Percentiles rank a stretch among this genome's conserved stretches.
These are phyloP conservation scores for Globisporangium paroecandrum DNA, from an alignment of 352 stramenopile species.

Conservation along the genomic window DNA sequence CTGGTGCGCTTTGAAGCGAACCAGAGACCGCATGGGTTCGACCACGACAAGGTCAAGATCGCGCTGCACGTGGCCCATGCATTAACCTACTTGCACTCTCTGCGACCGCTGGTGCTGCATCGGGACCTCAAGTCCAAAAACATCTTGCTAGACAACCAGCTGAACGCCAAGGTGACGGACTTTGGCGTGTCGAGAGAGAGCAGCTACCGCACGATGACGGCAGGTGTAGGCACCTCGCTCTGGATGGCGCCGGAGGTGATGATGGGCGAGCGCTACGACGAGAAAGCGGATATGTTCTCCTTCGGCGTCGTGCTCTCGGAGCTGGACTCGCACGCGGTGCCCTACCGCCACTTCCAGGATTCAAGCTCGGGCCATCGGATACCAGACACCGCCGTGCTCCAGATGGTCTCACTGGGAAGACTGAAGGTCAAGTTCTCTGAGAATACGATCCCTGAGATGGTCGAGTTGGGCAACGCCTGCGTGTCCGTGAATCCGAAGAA, in stretches of 20 bases:
- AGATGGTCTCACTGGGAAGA: neutral
- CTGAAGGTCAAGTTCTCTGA: neutral
- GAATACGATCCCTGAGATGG: neutral
- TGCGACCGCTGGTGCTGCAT: constrained; percentile 31
- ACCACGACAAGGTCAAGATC: constrained; percentile 30
- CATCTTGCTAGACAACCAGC: constrained; percentile 29
- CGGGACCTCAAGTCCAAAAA: neutral
- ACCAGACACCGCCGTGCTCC: neutral
- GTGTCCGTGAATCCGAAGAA: neutral
- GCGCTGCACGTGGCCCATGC: constrained; percentile 28
- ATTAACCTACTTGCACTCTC: constrained; percentile 39
- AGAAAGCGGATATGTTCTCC: too few relatives aligned
- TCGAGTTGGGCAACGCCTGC: neutral
- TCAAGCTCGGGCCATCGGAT: neutral
- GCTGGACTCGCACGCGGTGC: neutral
- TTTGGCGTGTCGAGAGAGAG: constrained; percentile 35
- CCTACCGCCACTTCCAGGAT: neutral
- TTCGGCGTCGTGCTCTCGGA: neutral
- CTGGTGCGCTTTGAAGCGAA: constrained; percentile 27
- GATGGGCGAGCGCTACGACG: neutral
- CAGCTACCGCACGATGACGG: neutral
- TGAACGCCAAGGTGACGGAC: constrained; percentile 53
- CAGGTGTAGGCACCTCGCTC: constrained; percentile 26
- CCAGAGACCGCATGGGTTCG: constrained; percentile 26
- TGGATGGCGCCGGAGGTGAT: constrained; percentile 60